Conservation (phyloP, 2,329 filamentous ascomycete genomes). For the Parastagonospora nodorum region DNA sequence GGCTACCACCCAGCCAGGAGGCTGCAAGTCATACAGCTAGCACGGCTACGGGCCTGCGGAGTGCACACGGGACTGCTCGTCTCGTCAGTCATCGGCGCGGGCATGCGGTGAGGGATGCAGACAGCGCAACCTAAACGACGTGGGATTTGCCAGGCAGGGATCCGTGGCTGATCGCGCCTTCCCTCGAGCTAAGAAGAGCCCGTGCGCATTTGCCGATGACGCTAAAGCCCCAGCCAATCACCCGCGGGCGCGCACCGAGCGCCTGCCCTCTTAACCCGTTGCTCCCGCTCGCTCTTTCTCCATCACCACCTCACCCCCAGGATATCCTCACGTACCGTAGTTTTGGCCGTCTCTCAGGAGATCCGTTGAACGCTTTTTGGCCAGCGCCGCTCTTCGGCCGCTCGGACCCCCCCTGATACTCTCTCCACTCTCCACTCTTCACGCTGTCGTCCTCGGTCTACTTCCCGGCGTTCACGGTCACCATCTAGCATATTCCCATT, state of each 20-base stretch:
- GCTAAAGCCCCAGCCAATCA: slow-evolving; percentile 25
- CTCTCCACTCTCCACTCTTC: slow-evolving; percentile 32
- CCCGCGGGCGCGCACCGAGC: slow-evolving; percentile 17
- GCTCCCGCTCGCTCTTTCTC: slow-evolving; percentile 27
- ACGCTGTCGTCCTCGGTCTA: slow-evolving; percentile 38
- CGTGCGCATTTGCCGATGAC: slow-evolving; percentile 24
- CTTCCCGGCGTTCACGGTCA: slow-evolving; percentile 46
- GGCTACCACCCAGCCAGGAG: not conserved
- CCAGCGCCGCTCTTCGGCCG: slow-evolving; percentile 46
- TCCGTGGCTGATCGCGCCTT: slow-evolving; percentile 20
- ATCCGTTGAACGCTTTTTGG: slow-evolving; percentile 45
- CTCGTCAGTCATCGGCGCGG: not conserved
- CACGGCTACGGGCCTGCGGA: slow-evolving; percentile 11
- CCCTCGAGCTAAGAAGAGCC: slow-evolving; percentile 8
- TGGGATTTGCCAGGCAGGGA: not conserved
- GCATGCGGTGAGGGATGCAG: slow-evolving; percentile 23
- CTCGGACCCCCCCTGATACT: slow-evolving; percentile 42
- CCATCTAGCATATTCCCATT: slow-evolving; percentile 35
- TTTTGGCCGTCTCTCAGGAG: slow-evolving; percentile 45
- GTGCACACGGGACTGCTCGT: slow-evolving; percentile 7
- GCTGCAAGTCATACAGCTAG: slow-evolving; percentile 18
- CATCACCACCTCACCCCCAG: slow-evolving; percentile 32
- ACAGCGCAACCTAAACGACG: not conserved
- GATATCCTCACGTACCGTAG: slow-evolving; percentile 30
- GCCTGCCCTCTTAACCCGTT: slow-evolving; percentile 27